A percentile compares a stretch with the other conserved stretches of the same genome.
Conservation (phyloP, 2,329 filamentous ascomycete genomes). For the Fusarium illudens region DNA sequence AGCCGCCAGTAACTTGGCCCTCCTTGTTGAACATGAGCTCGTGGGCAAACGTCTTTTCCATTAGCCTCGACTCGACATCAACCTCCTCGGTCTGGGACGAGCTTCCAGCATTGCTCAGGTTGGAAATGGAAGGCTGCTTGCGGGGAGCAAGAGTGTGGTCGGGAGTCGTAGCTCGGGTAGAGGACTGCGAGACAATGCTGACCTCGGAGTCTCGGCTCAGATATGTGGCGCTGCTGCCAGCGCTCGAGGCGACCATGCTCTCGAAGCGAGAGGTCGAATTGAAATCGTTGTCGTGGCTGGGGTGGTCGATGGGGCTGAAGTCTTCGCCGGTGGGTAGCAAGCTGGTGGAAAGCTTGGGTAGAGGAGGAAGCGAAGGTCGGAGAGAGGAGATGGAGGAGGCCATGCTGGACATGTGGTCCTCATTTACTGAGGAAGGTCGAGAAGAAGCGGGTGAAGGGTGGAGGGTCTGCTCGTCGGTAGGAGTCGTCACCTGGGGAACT, state of each 20-base stretch:
- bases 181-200: constrained; percentile 81
- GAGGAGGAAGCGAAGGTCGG: constrained; percentile 60
- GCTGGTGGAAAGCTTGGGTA: constrained; percentile 66
- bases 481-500: constrained; percentile 64
- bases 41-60: constrained; percentile 91
- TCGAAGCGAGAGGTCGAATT: constrained; percentile 66
- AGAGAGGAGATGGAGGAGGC: constrained; percentile 58
- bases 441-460: constrained; percentile 50
- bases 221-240: constrained; percentile 81
- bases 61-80: constrained; percentile 81
- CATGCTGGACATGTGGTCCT: constrained; percentile 54
- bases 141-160: constrained; percentile 67
- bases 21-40: constrained; percentile 95
- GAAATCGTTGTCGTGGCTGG: constrained; percentile 59
- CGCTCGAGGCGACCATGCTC: constrained; percentile 77
- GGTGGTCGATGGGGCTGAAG: constrained; percentile 57
- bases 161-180: constrained; percentile 88
- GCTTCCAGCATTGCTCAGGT: constrained; percentile 72
- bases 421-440: constrained; percentile 54
- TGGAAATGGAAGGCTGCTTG: constrained; percentile 70
- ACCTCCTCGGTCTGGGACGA: constrained; percentile 75
- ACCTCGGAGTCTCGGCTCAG: constrained; percentile 82
- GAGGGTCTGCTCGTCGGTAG: constrained; percentile 44
- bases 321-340: constrained; percentile 56
- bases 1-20: constrained; percentile 92